Evolutionary conservation across 352 stramenopile species (phyloP).

Genomic region (Phytophthora pinifolia): DNA sequence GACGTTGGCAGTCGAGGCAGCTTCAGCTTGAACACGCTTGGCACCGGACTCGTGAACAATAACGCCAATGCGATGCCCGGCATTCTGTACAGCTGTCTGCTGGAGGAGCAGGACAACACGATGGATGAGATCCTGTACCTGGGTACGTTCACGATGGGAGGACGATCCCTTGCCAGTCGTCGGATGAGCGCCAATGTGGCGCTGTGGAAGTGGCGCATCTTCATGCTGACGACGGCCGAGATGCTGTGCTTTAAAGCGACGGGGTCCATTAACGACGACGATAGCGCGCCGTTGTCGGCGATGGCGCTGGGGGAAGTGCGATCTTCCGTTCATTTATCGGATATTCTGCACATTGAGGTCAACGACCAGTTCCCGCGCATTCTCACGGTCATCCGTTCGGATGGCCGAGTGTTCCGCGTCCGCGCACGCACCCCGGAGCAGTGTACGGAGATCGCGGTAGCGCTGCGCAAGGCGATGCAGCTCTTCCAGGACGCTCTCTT

Average conservation of each 20-base stretch:
- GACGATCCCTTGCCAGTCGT: constrained; percentile 64
- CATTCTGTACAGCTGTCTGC: constrained; percentile 69
- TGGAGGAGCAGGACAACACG: constrained; percentile 79
- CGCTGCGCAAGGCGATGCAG: constrained; percentile 58
- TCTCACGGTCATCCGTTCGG: constrained; percentile 68
- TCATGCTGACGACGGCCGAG: constrained; percentile 75
- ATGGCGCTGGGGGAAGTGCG: constrained; percentile 66
- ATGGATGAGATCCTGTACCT: constrained; percentile 79
- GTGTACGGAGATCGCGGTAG: constrained; percentile 54
- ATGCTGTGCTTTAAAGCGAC: constrained; percentile 78
- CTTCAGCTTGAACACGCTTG: constrained; percentile 32
- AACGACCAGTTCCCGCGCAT: constrained; percentile 72
- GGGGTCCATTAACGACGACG: constrained; percentile 31
- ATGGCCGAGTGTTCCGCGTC: constrained; percentile 73
- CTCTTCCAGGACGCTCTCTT: constrained; percentile 77
- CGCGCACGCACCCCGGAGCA: constrained; percentile 66
- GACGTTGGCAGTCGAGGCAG: constrained; percentile 23
- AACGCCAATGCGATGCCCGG: constrained; percentile 39
- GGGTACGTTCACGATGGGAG: constrained; percentile 77
- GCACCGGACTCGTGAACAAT: constrained; percentile 18
- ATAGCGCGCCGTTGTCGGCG: constrained; percentile 25
- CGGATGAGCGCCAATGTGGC: constrained; percentile 74
- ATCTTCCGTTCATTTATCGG: constrained; percentile 69
- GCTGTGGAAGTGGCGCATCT: constrained; percentile 78
- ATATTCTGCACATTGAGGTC: constrained; percentile 79